phyloP scores from a whole-genome alignment of 208 protist species.

The Trypanosoma brucei region DNA sequence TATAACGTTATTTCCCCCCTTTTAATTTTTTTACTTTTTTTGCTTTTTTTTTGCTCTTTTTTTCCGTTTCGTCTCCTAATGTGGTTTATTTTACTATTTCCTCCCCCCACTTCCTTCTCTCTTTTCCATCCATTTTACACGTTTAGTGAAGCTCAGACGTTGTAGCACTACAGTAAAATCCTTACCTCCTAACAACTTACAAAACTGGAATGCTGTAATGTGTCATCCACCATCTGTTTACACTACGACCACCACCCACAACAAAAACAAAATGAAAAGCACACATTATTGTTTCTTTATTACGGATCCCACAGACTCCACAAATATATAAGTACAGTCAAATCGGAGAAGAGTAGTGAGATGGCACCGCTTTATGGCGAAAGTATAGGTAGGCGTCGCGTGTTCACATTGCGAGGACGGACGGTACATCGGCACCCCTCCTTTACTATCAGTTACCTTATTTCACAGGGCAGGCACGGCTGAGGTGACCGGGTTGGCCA shows the following conservation, averaged over 20 bases:
- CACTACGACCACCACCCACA: too few relatives aligned
- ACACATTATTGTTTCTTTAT: too few relatives aligned
- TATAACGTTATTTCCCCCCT: not conserved
- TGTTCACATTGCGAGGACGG: not conserved
- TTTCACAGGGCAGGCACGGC: constrained; percentile 65
- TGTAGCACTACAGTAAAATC: too few relatives aligned
- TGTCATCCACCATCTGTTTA: too few relatives aligned
- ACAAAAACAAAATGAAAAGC: too few relatives aligned
- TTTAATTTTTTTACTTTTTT: not conserved
- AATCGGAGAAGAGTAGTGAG: not conserved
- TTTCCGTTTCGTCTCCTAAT: not conserved
- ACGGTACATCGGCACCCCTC: not conserved
- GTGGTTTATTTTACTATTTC: constrained; percentile 1
- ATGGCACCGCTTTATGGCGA: not conserved
- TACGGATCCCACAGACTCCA: too few relatives aligned
- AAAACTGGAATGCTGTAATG: too few relatives aligned
- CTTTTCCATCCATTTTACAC: not conserved
- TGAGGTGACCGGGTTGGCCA: constrained; percentile 77
- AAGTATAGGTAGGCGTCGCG: not conserved
- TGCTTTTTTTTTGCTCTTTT: constrained; percentile 2
- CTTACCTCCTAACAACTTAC: too few relatives aligned
- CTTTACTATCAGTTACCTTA: constrained; percentile 3
- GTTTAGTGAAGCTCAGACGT: not conserved
- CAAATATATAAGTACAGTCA: not conserved
- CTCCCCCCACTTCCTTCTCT: constrained; percentile 24